Base-by-base conservation (phyloP, 257 asterid species). In the Solanum medicagineum region DNA sequence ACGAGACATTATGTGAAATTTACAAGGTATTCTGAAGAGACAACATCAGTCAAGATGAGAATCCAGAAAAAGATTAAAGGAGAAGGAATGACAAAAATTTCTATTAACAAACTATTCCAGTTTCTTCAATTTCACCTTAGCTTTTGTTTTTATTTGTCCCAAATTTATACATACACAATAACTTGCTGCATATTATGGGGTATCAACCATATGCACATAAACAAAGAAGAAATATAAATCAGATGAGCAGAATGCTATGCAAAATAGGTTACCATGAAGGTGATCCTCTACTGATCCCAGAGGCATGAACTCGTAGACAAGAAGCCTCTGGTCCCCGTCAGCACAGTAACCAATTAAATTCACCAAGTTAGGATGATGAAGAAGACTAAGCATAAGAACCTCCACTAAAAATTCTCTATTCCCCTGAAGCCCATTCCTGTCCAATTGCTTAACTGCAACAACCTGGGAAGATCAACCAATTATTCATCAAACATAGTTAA, bases 261-360 rank as follows among this genome's bases (percentile, higher is more conserved):
- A 77, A 53, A 77, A 49, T 70, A 53, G 51, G 82, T 91, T 97
- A 97, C 99, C 98, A 4, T 90, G 97, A 85, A 97, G 99, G 86
- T 97, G 98, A 86, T 97, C 99, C 91, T 97, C 99, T 81, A 97
- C 84, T 80, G 99, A 97, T 45, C 99, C 98, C 90, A 92, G 87
- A n/a, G 99, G 95, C 99, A 97, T 95, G 88, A 95, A 97, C 83
- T 97, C 99, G 70, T 97, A 97, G 55, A 97, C 99, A 62, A 97
- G 98, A 81, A 97, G 98, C 91, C 99, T 92, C 92, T 97, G 98
- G 87, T 97, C 99, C 70, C 99, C 99, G 49, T 97, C 98, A 85
- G 99, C 99, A 86, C 99, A 97, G 90, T 95, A 97, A 40, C 99
- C 99, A 89, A 94, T 88, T 85, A 97, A 91, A 84, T 87, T 97